phyloP scores from a whole-genome alignment of 108 stramenopile genomes.

The Poteriospumella lacustris region DNA sequence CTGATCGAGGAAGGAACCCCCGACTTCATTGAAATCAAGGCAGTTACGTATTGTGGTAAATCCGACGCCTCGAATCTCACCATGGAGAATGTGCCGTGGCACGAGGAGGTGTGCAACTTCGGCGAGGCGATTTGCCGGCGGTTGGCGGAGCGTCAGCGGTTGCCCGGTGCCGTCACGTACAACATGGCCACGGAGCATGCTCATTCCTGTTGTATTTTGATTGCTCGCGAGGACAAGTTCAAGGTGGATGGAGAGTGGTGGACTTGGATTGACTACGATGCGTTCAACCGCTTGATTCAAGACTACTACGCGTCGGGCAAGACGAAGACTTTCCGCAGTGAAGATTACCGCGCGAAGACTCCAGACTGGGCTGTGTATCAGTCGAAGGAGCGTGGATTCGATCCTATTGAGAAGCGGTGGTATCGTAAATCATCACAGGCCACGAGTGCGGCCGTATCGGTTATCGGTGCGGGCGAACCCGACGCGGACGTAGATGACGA shows the following conservation, averaged over 20 bases:
- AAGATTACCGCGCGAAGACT: slow-evolving; percentile 78
- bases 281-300: slow-evolving; percentile 66
- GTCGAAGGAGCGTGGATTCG: slow-evolving; percentile 83
- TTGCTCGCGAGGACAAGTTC: slow-evolving; percentile 56
- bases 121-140: slow-evolving; percentile 55
- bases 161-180: slow-evolving; percentile 66
- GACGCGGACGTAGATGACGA: too few relatives aligned
- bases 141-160: neutral
- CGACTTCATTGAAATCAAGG: slow-evolving; percentile 89
- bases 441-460: too few relatives aligned
- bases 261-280: slow-evolving; percentile 93
- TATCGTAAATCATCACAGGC: too few relatives aligned
- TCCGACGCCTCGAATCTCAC: slow-evolving; percentile 87
- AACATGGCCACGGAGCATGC: slow-evolving; percentile 86
- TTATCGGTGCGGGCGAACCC: too few relatives aligned
- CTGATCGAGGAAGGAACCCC: slow-evolving; percentile 11
- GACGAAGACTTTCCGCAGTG: slow-evolving; percentile 60
- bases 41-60: slow-evolving; percentile 92
- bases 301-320: slow-evolving; percentile 30
- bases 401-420: slow-evolving; percentile 65
- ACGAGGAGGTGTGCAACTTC: slow-evolving; percentile 79
- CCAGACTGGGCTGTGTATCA: slow-evolving; percentile 85
- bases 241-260: slow-evolving; percentile 79
- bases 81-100: slow-evolving; percentile 91
- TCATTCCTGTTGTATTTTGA: slow-evolving; percentile 83